Conservation (phyloP, 805 yeast genomes). For the Kuraishia ogatae region DNA sequence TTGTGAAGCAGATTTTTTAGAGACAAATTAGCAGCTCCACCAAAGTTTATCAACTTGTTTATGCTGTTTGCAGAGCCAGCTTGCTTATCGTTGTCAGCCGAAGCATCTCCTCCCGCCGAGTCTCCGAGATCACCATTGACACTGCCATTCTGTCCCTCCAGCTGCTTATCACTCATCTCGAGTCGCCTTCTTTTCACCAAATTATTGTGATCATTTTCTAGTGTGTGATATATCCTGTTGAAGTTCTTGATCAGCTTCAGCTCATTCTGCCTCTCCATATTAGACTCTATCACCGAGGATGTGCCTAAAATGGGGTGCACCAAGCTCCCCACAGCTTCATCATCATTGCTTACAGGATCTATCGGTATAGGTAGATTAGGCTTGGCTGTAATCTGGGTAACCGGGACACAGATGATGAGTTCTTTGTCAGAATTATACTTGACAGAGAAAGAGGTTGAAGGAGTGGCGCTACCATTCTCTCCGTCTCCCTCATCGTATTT, state of each 20-base stretch:
- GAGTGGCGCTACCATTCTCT: conserved; percentile 7
- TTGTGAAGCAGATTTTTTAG: conserved; percentile 72
- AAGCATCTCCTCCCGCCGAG: conserved; percentile 6
- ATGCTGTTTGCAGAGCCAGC: conserved; percentile 16
- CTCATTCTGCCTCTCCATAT: conserved; percentile 29
- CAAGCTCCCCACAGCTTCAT: conserved; percentile 23
- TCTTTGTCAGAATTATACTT: conserved; percentile 18
- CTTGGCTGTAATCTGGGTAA: conserved; percentile 11
- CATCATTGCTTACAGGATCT: conserved; percentile 16
- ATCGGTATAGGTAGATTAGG: conserved; percentile 19
- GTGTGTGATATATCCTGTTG: conserved; percentile 65
- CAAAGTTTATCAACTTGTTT: conserved; percentile 20
- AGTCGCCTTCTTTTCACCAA: conserved; percentile 65
- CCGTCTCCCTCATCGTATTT: conserved; percentile 5
- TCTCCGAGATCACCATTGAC: conserved; percentile 11
- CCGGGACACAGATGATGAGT: conserved; percentile 25
- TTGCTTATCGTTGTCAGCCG: conserved; percentile 7
- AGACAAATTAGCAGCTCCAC: conserved; percentile 69
- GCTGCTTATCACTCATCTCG: conserved; percentile 70
- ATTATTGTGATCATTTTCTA: conserved; percentile 71
- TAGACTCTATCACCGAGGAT: conserved; percentile 29
- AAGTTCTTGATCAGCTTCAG: conserved; percentile 46
- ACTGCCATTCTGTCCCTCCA: conserved; percentile 30
- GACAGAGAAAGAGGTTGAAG: neutral
- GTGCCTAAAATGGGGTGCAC: conserved; percentile 27